Conservation (phyloP, 1,284 basidiomycete species). For the Ganoderma resinaceum region DNA sequence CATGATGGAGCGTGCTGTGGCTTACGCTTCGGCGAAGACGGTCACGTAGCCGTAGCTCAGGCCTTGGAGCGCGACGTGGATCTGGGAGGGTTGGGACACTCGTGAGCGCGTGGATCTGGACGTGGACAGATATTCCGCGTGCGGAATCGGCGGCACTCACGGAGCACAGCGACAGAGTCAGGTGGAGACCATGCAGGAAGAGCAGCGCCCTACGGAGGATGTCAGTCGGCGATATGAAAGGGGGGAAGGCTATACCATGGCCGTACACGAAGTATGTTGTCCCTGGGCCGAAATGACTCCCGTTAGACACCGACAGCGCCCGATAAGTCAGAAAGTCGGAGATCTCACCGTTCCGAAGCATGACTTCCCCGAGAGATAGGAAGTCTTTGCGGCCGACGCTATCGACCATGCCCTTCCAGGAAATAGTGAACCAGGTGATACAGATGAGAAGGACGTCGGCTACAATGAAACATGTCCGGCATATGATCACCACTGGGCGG, state of each 20-base stretch:
- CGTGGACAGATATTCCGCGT: no score
- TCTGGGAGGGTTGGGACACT: background rate
- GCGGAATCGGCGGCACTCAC: no score
- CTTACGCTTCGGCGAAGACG: conserved; percentile 8
- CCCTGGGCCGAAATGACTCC: background rate
- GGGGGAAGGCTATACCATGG: no score
- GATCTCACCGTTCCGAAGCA: conserved; percentile 6
- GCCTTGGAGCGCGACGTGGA: conserved; percentile 1
- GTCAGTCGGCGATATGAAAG: no score
- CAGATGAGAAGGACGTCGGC: conserved; percentile 1
- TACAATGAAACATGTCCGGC: conserved; percentile 5
- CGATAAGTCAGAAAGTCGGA: background rate
- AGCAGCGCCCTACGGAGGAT: background rate
- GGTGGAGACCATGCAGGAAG: conserved; percentile 1
- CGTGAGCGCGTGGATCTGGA: background rate
- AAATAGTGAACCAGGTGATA: conserved; percentile 1
- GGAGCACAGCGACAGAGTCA: conserved; percentile 4
- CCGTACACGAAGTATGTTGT: conserved; percentile 9
- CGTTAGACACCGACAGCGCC: background rate
- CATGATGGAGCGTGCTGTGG: no score
- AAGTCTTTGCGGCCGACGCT: background rate
- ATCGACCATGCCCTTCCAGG: background rate
- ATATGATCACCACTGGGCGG: conserved; percentile 5
- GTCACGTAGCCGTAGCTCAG: conserved; percentile 5
- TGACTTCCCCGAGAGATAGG: background rate